Conservation (phyloP, 768 basidiomycete genomes). For the Leccinum subgranulosum region DNA sequence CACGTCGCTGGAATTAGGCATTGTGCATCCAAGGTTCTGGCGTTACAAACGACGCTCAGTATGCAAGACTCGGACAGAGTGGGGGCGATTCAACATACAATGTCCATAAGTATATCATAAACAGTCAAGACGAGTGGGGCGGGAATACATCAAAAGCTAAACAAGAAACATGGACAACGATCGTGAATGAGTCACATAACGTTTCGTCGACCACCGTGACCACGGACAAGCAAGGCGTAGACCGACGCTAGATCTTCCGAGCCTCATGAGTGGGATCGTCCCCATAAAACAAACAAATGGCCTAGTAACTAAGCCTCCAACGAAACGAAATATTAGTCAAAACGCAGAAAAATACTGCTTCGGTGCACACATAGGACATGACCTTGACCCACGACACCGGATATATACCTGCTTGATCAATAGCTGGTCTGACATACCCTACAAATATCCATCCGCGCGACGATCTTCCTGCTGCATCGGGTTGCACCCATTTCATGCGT, state of each 20-base stretch:
- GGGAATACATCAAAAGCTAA: neutral
- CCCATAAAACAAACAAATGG: neutral
- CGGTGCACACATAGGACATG: neutral
- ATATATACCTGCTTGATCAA: too few relatives aligned
- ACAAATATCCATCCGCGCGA: too few relatives aligned
- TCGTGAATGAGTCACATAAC: neutral
- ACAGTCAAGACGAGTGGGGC: neutral
- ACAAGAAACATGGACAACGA: neutral
- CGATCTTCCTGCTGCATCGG: too few relatives aligned
- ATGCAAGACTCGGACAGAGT: neutral
- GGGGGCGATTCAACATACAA: neutral
- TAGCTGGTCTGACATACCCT: too few relatives aligned
- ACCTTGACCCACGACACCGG: too few relatives aligned
- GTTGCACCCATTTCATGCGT: too few relatives aligned
- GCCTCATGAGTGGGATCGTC: constrained; percentile 1
- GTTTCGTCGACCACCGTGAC: neutral
- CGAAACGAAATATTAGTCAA: constrained; percentile 2
- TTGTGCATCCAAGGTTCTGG: constrained; percentile 3
- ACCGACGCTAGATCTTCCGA: neutral
- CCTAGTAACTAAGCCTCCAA: constrained; percentile 13
- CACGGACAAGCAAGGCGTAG: too few relatives aligned
- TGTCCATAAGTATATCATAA: neutral
- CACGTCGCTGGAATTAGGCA: neutral
- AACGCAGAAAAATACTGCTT: neutral
- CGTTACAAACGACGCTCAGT: neutral